Conservation (phyloP, 495 filamentous ascomycete species). For the Xylaria telfairii region DNA sequence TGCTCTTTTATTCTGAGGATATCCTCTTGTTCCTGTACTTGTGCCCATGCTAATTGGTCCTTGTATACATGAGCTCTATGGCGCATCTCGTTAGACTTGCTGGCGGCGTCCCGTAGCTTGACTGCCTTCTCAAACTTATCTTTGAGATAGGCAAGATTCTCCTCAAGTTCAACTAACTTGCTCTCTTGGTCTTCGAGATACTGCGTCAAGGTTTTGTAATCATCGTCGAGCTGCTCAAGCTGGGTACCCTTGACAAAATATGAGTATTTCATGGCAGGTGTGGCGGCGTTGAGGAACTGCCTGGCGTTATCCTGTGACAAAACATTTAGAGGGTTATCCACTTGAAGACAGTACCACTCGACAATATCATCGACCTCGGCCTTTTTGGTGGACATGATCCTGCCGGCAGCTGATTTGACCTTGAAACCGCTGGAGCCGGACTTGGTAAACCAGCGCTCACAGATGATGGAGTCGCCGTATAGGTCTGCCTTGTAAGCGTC, state of each 20-base stretch:
- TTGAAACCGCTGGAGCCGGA: slow-evolving; percentile 83
- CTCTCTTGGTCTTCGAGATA: slow-evolving; percentile 54
- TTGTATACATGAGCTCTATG: slow-evolving; percentile 62
- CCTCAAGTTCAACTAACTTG: slow-evolving; percentile 56
- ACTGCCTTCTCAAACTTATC: slow-evolving; percentile 48
- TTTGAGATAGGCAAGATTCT: slow-evolving; percentile 66
- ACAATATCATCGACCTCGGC: slow-evolving; percentile 90
- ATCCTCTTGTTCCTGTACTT: slow-evolving; percentile 59
- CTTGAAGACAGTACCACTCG: slow-evolving; percentile 90
- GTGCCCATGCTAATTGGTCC: slow-evolving; percentile 73
- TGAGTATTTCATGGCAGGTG: slow-evolving; percentile 85
- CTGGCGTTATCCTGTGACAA: slow-evolving; percentile 95
- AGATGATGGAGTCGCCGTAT: slow-evolving; percentile 84
- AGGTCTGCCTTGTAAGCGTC: slow-evolving; percentile 82
- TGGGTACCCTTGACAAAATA: slow-evolving; percentile 97
- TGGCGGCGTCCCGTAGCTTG: slow-evolving; percentile 44
- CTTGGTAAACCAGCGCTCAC: slow-evolving; percentile 86
- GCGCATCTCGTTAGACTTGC: slow-evolving; percentile 51
- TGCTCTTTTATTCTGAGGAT: slow-evolving; percentile 38
- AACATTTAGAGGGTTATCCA: slow-evolving; percentile 98
- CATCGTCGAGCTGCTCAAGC: slow-evolving; percentile 87
- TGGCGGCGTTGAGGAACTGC: slow-evolving; percentile 88
- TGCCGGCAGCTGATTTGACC: slow-evolving; percentile 74
- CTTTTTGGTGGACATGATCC: slow-evolving; percentile 81
- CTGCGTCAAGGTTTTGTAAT: slow-evolving; percentile 78